A percentile compares a stretch with the other conserved stretches of the same genome.
These are phyloP conservation scores for Xylaria curta DNA, from an alignment of 495 filamentous ascomycete genomes.

Conservation along the genomic window DNA sequence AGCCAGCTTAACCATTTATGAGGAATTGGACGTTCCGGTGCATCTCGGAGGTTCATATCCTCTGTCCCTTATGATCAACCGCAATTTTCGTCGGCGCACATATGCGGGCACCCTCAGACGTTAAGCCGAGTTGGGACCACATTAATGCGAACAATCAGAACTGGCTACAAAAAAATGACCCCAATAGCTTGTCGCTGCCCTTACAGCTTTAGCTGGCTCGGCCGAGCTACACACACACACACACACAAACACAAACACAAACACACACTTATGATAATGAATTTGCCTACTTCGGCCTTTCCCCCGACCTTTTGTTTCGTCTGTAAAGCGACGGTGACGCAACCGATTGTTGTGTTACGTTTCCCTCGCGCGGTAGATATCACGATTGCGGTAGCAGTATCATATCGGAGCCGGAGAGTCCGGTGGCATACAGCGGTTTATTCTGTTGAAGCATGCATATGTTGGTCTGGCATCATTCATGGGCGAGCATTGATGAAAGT, in stretches of 20 bases:
- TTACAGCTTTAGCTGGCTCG: conserved; percentile 1
- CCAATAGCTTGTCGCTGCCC: not conserved
- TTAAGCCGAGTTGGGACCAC: not conserved
- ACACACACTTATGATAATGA: conserved; percentile 6
- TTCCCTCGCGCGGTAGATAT: conserved; percentile 5
- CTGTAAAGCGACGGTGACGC: not conserved
- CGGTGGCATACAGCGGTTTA: not conserved
- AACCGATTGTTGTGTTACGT: not conserved
- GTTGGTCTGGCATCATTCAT: conserved; percentile 21
- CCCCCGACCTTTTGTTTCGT: not conserved
- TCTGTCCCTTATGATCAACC: not conserved
- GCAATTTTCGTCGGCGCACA: not conserved
- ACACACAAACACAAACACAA: not conserved
- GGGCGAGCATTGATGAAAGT: conserved; percentile 23
- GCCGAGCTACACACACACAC: not conserved
- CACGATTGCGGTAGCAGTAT: conserved; percentile 5
- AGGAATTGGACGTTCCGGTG: not conserved
- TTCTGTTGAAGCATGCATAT: conserved; percentile 22
- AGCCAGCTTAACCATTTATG: not conserved
- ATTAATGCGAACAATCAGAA: not conserved
- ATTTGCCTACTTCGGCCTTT: not conserved
- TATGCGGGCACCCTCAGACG: not conserved
- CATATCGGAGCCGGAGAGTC: not conserved
- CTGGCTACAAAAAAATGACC: not conserved
- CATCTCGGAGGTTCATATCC: not conserved